These are phyloP conservation scores for Sergeia podlipaevii DNA, from an alignment of 208 protist species.

Conservation along the genomic window DNA sequence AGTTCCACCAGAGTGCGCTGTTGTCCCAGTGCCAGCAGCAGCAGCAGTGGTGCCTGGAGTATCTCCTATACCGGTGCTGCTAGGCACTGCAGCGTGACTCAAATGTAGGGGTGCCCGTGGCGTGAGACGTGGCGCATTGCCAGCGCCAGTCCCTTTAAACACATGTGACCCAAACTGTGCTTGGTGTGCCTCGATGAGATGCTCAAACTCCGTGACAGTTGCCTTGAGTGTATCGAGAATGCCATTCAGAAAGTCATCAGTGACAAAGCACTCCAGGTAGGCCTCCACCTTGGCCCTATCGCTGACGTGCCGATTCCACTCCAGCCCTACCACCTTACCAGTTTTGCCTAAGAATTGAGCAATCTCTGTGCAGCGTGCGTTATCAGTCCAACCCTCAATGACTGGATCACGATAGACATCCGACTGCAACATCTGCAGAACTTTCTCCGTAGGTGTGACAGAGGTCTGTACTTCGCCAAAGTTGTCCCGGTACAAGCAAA, in stretches of 20 bases:
- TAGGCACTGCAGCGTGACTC: no score
- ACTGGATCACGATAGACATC: constrained; percentile 78
- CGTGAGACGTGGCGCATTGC: neutral
- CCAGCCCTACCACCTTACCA: constrained; percentile 6
- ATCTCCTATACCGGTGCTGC: neutral
- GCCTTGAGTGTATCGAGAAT: constrained; percentile 23
- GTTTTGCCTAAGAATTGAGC: constrained; percentile 31
- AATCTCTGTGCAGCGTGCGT: constrained; percentile 43
- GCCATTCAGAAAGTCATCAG: constrained; percentile 40
- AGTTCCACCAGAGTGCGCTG: neutral
- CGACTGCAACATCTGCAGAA: constrained; percentile 65
- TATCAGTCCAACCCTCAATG: constrained; percentile 81
- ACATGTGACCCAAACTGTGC: no score
- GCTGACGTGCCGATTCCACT: constrained; percentile 59
- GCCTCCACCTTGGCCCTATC: constrained; percentile 51
- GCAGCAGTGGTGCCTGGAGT: neutral
- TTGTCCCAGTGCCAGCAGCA: constrained; percentile 3
- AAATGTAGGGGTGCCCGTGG: no score
- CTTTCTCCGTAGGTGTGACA: constrained; percentile 49
- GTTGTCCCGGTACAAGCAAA: constrained; percentile 44
- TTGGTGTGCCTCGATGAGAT: no score
- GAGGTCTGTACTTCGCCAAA: constrained; percentile 46
- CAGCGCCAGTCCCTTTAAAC: no score
- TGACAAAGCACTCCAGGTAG: constrained; percentile 67
- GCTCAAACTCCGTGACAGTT: constrained; percentile 24